Percentiles rank a stretch among this genome's conserved stretches.
These are phyloP conservation scores for Toxicodendron radicans DNA, from an alignment of 345 rosid species.

Conservation along the genomic window DNA sequence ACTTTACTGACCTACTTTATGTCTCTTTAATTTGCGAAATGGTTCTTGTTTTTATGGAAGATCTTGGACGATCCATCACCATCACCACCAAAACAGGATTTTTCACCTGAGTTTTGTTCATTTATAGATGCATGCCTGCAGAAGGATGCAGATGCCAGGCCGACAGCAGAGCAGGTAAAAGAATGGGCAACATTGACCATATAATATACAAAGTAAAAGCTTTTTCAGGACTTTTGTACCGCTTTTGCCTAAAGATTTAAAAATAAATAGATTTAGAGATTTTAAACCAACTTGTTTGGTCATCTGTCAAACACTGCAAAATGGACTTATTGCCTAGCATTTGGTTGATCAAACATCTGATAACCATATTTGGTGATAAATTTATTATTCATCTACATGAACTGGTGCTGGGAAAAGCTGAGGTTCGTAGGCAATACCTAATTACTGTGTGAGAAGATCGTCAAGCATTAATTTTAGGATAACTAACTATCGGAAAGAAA, in stretches of 20 bases:
- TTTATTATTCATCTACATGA: not conserved
- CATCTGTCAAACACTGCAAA: not conserved
- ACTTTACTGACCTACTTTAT: not conserved
- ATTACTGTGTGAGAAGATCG: not conserved
- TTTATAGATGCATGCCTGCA: conserved; percentile 84
- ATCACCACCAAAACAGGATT: conserved; percentile 59
- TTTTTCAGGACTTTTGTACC: not conserved
- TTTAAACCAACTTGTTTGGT: not conserved
- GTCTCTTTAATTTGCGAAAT: conserved; percentile 8
- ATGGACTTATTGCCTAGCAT: not conserved
- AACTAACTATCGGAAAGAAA: not conserved
- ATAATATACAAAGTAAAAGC: not conserved
- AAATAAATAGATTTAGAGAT: not conserved
- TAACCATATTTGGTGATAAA: no score
- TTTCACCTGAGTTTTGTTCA: conserved; percentile 87
- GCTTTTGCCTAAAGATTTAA: not conserved
- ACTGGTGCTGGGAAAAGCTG: not conserved
- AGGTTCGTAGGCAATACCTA: no score
- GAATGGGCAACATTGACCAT: not conserved
- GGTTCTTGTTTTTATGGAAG: conserved; percentile 33
- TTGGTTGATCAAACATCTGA: not conserved
- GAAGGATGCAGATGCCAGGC: conserved; percentile 80
- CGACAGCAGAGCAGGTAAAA: conserved; percentile 90
- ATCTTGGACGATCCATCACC: conserved; percentile 97
- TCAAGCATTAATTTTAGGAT: not conserved